Conservation (phyloP, 805 yeast genomes). For the Starmerella sp. region DNA sequence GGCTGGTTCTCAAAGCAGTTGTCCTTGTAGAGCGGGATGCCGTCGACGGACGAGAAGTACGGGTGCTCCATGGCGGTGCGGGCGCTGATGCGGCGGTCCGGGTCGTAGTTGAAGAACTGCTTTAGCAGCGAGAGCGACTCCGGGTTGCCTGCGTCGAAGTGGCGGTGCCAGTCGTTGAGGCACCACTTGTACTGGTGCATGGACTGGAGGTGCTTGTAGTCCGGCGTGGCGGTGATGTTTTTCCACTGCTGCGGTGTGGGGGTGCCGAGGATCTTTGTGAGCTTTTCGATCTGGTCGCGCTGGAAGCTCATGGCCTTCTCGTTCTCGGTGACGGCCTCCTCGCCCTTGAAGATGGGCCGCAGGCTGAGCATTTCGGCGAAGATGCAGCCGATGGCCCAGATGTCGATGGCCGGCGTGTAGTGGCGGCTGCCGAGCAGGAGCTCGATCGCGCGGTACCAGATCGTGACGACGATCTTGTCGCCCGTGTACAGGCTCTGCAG, state of each 20-base stretch:
- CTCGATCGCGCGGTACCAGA: constrained; percentile 95
- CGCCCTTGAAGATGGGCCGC: constrained; percentile 93
- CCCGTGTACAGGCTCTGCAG: constrained; percentile 79
- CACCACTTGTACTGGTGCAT: constrained; percentile 56
- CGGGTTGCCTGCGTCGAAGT: constrained; percentile 64
- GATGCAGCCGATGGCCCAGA: constrained; percentile 95
- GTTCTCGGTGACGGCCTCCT: constrained; percentile 50
- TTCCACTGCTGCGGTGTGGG: constrained; percentile 78
- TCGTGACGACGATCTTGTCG: constrained; percentile 92
- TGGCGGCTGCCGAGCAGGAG: constrained; percentile 81
- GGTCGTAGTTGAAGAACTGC: constrained; percentile 69
- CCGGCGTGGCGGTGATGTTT: constrained; percentile 68
- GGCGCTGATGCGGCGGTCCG: constrained; percentile 68
- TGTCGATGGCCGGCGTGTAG: constrained; percentile 82
- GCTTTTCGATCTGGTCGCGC: constrained; percentile 79
- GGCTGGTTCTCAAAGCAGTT: constrained; percentile 72
- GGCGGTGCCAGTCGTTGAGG: constrained; percentile 73
- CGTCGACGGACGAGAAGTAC: constrained; percentile 50
- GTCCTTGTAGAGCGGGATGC: constrained; percentile 36
- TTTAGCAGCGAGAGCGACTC: constrained; percentile 55
- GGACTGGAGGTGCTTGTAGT: constrained; percentile 52
- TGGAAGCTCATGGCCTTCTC: constrained; percentile 42
- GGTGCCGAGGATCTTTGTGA: constrained; percentile 85
- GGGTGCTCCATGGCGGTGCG: constrained; percentile 62
- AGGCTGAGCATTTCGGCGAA: constrained; percentile 81